These are phyloP conservation scores for Verticillium nonalfalfae DNA, from an alignment of 2,329 filamentous ascomycete species.

Conservation along the genomic window DNA sequence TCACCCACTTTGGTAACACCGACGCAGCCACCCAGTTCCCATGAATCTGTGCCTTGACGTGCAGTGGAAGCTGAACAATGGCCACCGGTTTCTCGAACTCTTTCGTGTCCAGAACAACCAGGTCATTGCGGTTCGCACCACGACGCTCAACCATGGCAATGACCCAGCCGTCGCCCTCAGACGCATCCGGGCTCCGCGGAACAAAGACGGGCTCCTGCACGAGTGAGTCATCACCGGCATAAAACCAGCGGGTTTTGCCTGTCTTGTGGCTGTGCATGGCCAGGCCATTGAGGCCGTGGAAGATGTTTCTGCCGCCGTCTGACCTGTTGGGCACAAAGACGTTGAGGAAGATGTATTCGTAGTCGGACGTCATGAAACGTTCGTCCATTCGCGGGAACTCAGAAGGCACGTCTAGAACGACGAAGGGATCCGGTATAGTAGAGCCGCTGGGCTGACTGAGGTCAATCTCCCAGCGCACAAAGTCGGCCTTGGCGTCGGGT, in stretches of 20 bases:
- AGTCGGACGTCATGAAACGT: slow-evolving; percentile 27
- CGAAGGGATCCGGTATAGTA: slow-evolving; percentile 18
- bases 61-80: too few relatives aligned
- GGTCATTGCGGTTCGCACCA: too few relatives aligned
- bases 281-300: slow-evolving; percentile 19
- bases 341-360: slow-evolving; percentile 31
- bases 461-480: slow-evolving; percentile 33
- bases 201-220: slow-evolving; percentile 39
- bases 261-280: background rate
- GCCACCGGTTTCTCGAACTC: too few relatives aligned
- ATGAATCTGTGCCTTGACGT: too few relatives aligned
- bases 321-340: slow-evolving; percentile 22
- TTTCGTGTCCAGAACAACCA: too few relatives aligned
- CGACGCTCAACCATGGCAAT: slow-evolving; percentile 17
- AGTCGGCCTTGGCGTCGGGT: slow-evolving; percentile 30
- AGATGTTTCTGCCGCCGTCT: slow-evolving; percentile 14
- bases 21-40: too few relatives aligned
- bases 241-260: background rate
- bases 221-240: slow-evolving; percentile 13
- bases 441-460: slow-evolving; percentile 16
- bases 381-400: slow-evolving; percentile 39
- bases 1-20: too few relatives aligned
- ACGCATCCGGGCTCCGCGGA: slow-evolving; percentile 21
- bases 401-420: slow-evolving; percentile 28
- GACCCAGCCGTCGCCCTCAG: slow-evolving; percentile 34